phyloP scores from a whole-genome alignment of 805 yeast species.

The Candida palmyrensis region DNA sequence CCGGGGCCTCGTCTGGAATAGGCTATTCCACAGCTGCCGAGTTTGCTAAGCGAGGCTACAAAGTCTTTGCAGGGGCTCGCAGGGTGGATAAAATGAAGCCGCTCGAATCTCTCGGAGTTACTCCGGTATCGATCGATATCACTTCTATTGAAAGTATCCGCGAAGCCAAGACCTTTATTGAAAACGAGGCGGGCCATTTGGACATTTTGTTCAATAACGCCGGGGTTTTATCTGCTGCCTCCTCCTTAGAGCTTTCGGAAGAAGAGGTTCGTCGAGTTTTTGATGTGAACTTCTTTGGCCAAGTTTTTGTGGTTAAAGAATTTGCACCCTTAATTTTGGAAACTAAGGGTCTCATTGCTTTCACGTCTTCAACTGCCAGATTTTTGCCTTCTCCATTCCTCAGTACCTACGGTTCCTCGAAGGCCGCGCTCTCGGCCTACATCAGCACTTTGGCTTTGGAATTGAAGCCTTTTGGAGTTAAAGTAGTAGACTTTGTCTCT shows the following conservation, averaged over 20 bases:
- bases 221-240: slow-evolving; percentile 21
- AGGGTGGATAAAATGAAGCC: slow-evolving; percentile 22
- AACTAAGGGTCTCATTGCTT: slow-evolving; percentile 30
- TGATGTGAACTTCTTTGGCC: slow-evolving; percentile 37
- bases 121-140: slow-evolving; percentile 30
- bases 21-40: slow-evolving; percentile 41
- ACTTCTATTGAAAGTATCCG: slow-evolving; percentile 24
- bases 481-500: slow-evolving; percentile 13
- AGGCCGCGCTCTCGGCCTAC: slow-evolving; percentile 17
- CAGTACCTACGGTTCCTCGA: slow-evolving; percentile 29
- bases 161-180: slow-evolving; percentile 16
- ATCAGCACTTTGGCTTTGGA: slow-evolving; percentile 12
- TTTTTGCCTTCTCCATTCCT: slow-evolving; percentile 28
- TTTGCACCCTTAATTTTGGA: slow-evolving; percentile 24
- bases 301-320: slow-evolving; percentile 27
- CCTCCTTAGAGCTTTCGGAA: slow-evolving; percentile 28
- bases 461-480: slow-evolving; percentile 14
- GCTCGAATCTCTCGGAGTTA: slow-evolving; percentile 21
- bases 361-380: slow-evolving; percentile 33
- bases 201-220: slow-evolving; percentile 40
- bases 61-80: slow-evolving; percentile 32
- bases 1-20: slow-evolving; percentile 51
- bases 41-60: slow-evolving; percentile 38
- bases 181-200: slow-evolving; percentile 16
- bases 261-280: slow-evolving; percentile 13